Evolutionary conservation across 2,329 filamentous ascomycete genomes (phyloP), one percentile per base, ranked within the genome.

Genomic region (Colletotrichum filicis): DNA sequence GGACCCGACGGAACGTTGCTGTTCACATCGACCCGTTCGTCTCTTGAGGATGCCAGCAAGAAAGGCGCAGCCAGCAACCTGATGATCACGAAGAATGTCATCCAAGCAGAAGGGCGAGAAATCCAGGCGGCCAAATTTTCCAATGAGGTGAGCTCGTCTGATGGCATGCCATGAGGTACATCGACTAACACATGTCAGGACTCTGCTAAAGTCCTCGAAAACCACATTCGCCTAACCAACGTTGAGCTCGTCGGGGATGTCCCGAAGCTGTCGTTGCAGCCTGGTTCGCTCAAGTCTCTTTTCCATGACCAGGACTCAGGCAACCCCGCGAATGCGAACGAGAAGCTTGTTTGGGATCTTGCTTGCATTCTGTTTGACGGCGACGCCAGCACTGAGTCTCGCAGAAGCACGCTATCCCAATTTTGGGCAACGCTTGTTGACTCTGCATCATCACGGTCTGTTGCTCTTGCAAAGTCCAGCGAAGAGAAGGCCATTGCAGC

Each of bases 401-500:
- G 90, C 46, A 88, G 93, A 76, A 90, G 92, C 70, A 90, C 87
- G 67, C 86, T 98, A n/a, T 91, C 91, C 0, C 84, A 87, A 28
- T 92, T 92, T 68, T 91, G 93, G 87, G 87, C 90, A 66, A 87
- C 88, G 26, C 83, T 95, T 82, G 89, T 96, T 76, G 92, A 90
- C 78, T 85, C 87, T 26, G 86, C 86, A 30, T 89, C 90, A 2
- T 85, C 85, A 22, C 87, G 86, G 57, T 86, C 87, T 28, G 85
- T 91, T 37, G 86, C 88, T 32, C 85, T 91, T 75, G 91, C 92
- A 2, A 84, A 86, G 59, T 91, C 91, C 0, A 84, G 88, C 1
- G 95, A 98, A 79, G 95, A 98, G 79, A 95, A 94, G 80, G 96
- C 96, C 0, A 87, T 99, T 70, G 90, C 93, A 24, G 90, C 93